Base-by-base conservation (phyloP, 495 filamentous ascomycete genomes). In the Emericellopsis terricola region DNA sequence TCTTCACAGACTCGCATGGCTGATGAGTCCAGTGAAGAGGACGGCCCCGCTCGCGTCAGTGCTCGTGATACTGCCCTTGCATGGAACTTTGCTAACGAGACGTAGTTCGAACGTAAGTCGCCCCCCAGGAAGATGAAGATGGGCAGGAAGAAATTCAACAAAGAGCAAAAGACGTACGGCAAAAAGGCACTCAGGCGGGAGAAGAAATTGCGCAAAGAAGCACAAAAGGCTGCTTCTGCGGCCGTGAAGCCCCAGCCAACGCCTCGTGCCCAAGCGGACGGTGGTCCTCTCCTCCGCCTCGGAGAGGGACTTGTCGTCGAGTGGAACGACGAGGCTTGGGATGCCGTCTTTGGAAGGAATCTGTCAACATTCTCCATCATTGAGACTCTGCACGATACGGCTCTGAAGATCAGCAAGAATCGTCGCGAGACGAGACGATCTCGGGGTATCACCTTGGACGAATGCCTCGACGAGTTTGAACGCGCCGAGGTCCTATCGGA, bases 391-490 rank as follows among this genome's bases (percentile, higher is more conserved):
- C 53, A 60, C 2, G 89, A 96, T 38, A 68, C 69, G 0, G 76
- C 75, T 15, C 51, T 94, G 4, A 59, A 70, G 15, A 64, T 57
- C 19, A 71, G 66, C 34, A 69, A 73, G 37, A 58, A 57, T 9
- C 54, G 63, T 18, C 73, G 83, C 1, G 51, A 57, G 18, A 56
- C 55, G 8, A 75, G 82, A 14, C 67, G 65, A 41, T 78, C 76
- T 55, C 55, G 66, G 31, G 89, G 89, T 14, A 71, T 94, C 33
- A 73, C 71, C 16, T 65, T 97, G n/a, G 73, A 84, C 29, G 81
- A 94, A 44, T 97, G 89, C 46, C 69, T 97, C 18, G 74, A 82
- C 24, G 87, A 96, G 50, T 94, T 94, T 40, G 81, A 85, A 46
- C 87, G 82, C 50, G 74, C 82, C 37, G 89, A 97, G 50, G 74